Base-by-base conservation (phyloP, 1,284 basidiomycete genomes). In the Stereum hirsutum region DNA sequence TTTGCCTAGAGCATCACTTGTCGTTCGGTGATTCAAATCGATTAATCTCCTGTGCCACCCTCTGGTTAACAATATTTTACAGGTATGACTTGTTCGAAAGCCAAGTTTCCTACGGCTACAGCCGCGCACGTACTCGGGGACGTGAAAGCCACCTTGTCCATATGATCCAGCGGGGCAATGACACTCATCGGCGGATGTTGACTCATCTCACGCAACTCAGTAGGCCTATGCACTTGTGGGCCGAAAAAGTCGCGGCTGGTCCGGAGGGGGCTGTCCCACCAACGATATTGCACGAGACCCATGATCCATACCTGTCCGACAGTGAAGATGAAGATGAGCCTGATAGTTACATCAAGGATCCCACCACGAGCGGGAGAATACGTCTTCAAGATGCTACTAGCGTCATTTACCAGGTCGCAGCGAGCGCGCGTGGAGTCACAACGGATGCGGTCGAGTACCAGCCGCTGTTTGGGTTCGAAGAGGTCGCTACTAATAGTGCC, bases 41-140 rank as follows among this genome's bases (percentile, higher is more conserved):
- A 19, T 30, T 28, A n/a, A 19, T 26, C 39, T 15, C 21, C 24
- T 27, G 24, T 23, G 25, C 38, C 2, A 31, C 40, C 42, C 32
- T 49, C 41, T 42, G 37, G 21, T 20, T 35, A 5, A 39, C 37
- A 44, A 38, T 46, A 25, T 55, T 47, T 5, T 43, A 25, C 20
- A 84, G 82, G 45, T 86, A 74, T 51, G 72, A 86, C 52, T 51
- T 74, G 1, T 74, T 74, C 45, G 75, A 79, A 46, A 76, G 78
- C 46, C 72, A 77, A 40, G 54, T 81, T 12, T 77, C 75, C 1
- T 72, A 75, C 54, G 72, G 72, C 11, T 73, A 71, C 49, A 60
- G 70, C 35, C 70, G 69, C 30, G 66, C 69, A 35, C 65, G 67
- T 19, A 63, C 71, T 39, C 55, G 64, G 31, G 69, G 66, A 14